Evolutionary conservation across 768 basidiomycete species (phyloP).

Genomic region (Chalciporus sphaerocephalus): DNA sequence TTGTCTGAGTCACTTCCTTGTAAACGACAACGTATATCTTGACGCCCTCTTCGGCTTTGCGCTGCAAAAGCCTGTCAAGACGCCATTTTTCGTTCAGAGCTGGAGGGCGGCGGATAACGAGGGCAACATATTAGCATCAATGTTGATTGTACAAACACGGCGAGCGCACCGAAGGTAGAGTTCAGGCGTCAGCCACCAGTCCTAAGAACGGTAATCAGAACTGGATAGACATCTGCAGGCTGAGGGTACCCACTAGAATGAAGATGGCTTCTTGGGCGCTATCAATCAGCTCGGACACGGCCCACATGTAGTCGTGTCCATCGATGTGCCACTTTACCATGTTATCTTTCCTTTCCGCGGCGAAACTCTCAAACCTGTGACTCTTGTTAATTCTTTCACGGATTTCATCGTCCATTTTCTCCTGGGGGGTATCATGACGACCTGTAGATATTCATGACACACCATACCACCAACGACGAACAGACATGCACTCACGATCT

Average conservation of each 20-base stretch:
- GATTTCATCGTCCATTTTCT: slow-evolving; percentile 65
- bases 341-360: slow-evolving; percentile 63
- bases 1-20: slow-evolving; percentile 93
- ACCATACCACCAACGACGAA: no score
- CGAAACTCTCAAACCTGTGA: slow-evolving; percentile 88
- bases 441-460: slow-evolving; percentile 25
- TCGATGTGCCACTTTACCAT: slow-evolving; percentile 91
- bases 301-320: slow-evolving; percentile 97
- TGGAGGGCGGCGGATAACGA: slow-evolving; percentile 58
- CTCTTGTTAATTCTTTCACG: slow-evolving; percentile 67
- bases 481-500: slow-evolving; percentile 36
- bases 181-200: slow-evolving; percentile 96
- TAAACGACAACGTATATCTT: slow-evolving; percentile 90
- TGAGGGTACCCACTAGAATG: slow-evolving; percentile 55
- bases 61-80: slow-evolving; percentile 76
- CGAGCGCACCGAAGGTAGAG: slow-evolving; percentile 66
- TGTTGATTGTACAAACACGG: neutral
- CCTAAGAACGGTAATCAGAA: slow-evolving; percentile 36
- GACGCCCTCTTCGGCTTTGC: slow-evolving; percentile 91
- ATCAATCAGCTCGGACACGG: slow-evolving; percentile 85
- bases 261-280: slow-evolving; percentile 80
- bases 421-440: slow-evolving; percentile 74
- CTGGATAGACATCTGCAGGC: neutral
- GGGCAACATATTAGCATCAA: slow-evolving; percentile 7
- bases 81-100: slow-evolving; percentile 83